These are phyloP conservation scores for Noccaea bulbosa DNA, from an alignment of 345 rosid species.

Conservation along the genomic window DNA sequence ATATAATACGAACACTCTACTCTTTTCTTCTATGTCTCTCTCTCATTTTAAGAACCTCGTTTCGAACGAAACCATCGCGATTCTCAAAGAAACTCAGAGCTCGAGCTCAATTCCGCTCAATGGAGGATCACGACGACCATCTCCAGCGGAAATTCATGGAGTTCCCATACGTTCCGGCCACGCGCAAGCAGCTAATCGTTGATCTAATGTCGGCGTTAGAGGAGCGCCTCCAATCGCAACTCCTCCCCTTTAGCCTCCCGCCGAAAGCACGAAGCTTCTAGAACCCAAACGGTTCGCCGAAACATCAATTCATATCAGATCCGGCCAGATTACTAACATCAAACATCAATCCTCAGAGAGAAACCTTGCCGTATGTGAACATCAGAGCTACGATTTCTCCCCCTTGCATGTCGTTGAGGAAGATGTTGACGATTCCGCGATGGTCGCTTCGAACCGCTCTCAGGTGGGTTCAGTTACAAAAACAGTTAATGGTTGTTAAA, in stretches of 20 bases:
- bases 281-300: slow-evolving; percentile 62
- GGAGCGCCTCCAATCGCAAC: slow-evolving; percentile 56
- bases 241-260: slow-evolving; percentile 69
- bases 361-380: too few species aligned
- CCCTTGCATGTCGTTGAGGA: too few species aligned
- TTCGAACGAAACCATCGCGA: slow-evolving; percentile 27
- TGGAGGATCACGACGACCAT: slow-evolving; percentile 46
- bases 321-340: slow-evolving; percentile 36
- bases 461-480: too few species aligned
- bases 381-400: too few species aligned
- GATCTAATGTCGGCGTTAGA: slow-evolving; percentile 71
- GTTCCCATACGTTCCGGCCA: slow-evolving; percentile 61
- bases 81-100: slow-evolving; percentile 18
- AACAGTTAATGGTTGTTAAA: too few species aligned
- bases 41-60: slow-evolving; percentile 4
- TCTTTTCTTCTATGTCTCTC: slow-evolving; percentile 28
- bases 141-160: slow-evolving; percentile 57
- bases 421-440: too few species aligned
- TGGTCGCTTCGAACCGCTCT: too few species aligned
- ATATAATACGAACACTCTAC: slow-evolving; percentile 28
- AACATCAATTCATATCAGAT: slow-evolving; percentile 65
- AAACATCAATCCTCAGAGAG: too few species aligned
- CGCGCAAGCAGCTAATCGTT: slow-evolving; percentile 60
- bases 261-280: slow-evolving; percentile 59
- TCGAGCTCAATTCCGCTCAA: slow-evolving; percentile 37